Conservation (phyloP, 1,139 yeast species). For the Debaryomycetaceae sp. region DNA sequence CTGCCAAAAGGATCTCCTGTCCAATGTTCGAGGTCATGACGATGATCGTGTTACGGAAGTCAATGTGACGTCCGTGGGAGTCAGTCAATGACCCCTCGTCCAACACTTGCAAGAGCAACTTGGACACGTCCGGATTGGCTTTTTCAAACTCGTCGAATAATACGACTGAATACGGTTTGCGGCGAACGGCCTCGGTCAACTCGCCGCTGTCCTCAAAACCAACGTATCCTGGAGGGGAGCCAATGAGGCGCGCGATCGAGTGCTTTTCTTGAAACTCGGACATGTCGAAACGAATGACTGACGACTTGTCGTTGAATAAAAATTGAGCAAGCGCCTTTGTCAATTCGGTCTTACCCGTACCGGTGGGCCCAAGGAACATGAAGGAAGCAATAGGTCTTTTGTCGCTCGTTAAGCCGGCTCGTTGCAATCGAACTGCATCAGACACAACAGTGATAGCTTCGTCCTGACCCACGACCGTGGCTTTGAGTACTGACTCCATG, state of each 20-base stretch:
- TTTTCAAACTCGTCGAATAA: conserved; percentile 94
- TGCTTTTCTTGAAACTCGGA: conserved; percentile 96
- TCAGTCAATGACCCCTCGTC: conserved; percentile 95
- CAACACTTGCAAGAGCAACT: conserved; percentile 76
- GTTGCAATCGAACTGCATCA: conserved; percentile 89
- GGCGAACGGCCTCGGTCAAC: conserved; percentile 86
- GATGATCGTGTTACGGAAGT: conserved; percentile 86
- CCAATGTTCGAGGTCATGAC: conserved; percentile 98
- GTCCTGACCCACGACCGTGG: conserved; percentile 88
- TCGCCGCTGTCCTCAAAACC: conserved; percentile 96
- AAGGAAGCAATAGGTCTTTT: conserved; percentile 93
- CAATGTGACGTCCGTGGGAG: conserved; percentile 88
- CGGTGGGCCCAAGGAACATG: conserved; percentile 94
- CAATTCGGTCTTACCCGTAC: conserved; percentile 94
- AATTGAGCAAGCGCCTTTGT: conserved; percentile 89
- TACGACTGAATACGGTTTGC: conserved; percentile 89
- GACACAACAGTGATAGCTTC: conserved; percentile 85
- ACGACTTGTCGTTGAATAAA: conserved; percentile 74
- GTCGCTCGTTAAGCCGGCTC: conserved; percentile 93
- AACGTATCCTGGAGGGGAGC: conserved; percentile 97
- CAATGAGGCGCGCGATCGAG: conserved; percentile 78
- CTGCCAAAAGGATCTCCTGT: conserved; percentile 72
- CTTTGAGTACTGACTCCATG: conserved; percentile 73
- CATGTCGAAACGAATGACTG: conserved; percentile 91
- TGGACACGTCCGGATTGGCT: conserved; percentile 90